Base-by-base conservation (phyloP, 2,329 filamentous ascomycete species). In the Calonectria multiphialidica region DNA sequence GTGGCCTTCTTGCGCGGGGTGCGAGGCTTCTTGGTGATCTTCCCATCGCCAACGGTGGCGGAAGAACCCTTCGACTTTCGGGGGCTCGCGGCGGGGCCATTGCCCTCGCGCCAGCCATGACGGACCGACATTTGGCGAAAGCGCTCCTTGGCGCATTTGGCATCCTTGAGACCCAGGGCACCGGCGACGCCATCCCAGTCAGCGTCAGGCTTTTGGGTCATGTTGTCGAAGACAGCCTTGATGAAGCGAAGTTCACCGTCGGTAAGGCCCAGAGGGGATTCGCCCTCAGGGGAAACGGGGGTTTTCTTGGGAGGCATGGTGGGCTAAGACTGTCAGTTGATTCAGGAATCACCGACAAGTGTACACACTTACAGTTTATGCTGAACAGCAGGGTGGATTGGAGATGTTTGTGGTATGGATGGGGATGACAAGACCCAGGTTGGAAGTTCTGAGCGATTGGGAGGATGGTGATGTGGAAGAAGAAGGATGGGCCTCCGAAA, bases 201-300 rank as follows among this genome's bases (percentile, higher is more conserved):
- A 33, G 86, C 82, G 9, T 85, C 82, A 8, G 83, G 83, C 72
- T 83, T 84, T 50, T 82, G 75, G 6, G 77, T 83, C 82, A 86
- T 84, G 75, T 85, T 83, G 75, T 85, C 81, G 71, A 86, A 86
- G 45, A 86, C 78, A 15, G 82, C 81, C 67, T 85, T 84, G 77
- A 86, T 81, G 76, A 86, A 84, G 35, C 81, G 80, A 49, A 83
- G 76, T 42, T 86, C 85, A 23, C 71, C 76, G 1, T 82, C 80
- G 13, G 80, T 85, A 55, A 85, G 77, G 12, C 79, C 80, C 5
- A 33, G 61, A 25, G 78, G 67, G 12, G 70, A 35, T 0, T 77
- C 73, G 53, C 69, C 76, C 18, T 80, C 78, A 28, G 73, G 72
- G 37, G 66, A 28, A 55, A 71, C 47, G 30, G 74, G 37, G 6